A percentile compares a stretch with the other conserved stretches of the same genome.
These are phyloP conservation scores for Gastrolobium bilobum DNA, from an alignment of 306 rosid species.

Conservation along the genomic window DNA sequence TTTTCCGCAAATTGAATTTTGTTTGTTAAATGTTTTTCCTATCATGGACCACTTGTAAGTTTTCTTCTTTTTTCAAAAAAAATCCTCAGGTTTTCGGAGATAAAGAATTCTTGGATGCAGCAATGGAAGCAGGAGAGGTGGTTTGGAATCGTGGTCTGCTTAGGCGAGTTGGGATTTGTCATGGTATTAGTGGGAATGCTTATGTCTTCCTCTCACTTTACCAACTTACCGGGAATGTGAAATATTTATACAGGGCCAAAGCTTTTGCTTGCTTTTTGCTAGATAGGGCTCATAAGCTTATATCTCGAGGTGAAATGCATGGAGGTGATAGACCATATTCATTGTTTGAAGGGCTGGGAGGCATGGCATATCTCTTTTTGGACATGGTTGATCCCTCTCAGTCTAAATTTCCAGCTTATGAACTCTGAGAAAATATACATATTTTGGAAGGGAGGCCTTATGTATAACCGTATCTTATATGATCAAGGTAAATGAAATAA, in stretches of 20 bases:
- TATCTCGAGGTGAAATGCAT: constrained; percentile 71
- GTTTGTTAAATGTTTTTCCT: constrained; percentile 12
- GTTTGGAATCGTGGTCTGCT: constrained; percentile 75
- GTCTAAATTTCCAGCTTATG: constrained; percentile 74
- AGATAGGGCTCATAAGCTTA: constrained; percentile 68
- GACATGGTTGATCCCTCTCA: constrained; percentile 66
- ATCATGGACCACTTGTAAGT: constrained; percentile 1
- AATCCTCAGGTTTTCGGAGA: constrained; percentile 67
- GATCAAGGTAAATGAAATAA: background rate
- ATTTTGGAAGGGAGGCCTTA: constrained; percentile 14
- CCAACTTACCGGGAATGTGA: constrained; percentile 62
- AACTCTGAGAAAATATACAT: constrained; percentile 49
- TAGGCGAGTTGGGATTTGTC: constrained; percentile 73
- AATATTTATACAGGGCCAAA: constrained; percentile 68
- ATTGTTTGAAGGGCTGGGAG: constrained; percentile 74
- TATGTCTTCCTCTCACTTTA: constrained; percentile 71
- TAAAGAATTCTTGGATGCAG: constrained; percentile 69
- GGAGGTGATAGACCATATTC: constrained; percentile 74
- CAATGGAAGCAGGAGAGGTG: constrained; percentile 70
- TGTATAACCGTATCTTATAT: constrained; percentile 10
- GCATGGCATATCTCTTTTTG: constrained; percentile 70
- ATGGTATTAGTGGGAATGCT: constrained; percentile 82
- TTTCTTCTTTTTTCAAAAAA: background rate
- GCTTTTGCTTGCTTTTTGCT: constrained; percentile 77
- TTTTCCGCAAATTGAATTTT: constrained; percentile 2